Conservation (phyloP, 305 asterid species). For the Fraxinus albicans region DNA sequence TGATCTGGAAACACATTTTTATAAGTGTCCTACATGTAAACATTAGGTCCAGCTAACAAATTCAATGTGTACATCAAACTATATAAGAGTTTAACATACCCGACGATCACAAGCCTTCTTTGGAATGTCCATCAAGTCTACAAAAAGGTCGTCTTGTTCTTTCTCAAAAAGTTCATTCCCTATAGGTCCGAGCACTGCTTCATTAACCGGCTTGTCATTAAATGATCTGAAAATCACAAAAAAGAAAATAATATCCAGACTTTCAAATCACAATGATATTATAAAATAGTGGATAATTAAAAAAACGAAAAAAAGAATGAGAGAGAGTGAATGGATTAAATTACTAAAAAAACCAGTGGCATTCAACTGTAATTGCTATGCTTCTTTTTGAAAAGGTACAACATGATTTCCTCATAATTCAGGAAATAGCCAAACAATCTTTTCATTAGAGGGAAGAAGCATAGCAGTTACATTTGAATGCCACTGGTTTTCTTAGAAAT, state of each 20-base stretch:
- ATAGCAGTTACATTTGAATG: not conserved
- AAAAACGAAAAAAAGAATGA: not conserved
- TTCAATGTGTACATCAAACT: not conserved
- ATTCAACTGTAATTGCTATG: constrained; percentile 31
- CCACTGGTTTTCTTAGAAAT: not conserved
- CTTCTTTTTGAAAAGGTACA: constrained; percentile 24
- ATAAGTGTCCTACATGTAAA: not conserved
- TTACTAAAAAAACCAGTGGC: not conserved
- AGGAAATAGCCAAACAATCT: not conserved
- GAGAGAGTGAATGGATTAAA: not conserved
- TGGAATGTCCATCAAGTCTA: constrained; percentile 82
- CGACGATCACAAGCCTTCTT: constrained; percentile 91
- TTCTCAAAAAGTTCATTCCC: constrained; percentile 81
- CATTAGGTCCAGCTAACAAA: not conserved
- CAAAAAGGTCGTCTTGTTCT: constrained; percentile 85
- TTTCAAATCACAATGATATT: not conserved
- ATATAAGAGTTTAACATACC: constrained; percentile 41
- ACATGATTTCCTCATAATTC: not conserved
- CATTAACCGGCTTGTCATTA: constrained; percentile 74
- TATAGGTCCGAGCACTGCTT: constrained; percentile 53
- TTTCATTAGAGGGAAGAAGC: not conserved
- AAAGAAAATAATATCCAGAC: not conserved
- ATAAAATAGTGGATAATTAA: not conserved
- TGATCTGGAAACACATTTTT: constrained; percentile 43
- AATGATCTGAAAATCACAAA: constrained; percentile 54